Percentiles rank a stretch among this genome's conserved stretches.
phyloP scores from a whole-genome alignment of 768 basidiomycete genomes.

The Tricholoma flavovirens region DNA sequence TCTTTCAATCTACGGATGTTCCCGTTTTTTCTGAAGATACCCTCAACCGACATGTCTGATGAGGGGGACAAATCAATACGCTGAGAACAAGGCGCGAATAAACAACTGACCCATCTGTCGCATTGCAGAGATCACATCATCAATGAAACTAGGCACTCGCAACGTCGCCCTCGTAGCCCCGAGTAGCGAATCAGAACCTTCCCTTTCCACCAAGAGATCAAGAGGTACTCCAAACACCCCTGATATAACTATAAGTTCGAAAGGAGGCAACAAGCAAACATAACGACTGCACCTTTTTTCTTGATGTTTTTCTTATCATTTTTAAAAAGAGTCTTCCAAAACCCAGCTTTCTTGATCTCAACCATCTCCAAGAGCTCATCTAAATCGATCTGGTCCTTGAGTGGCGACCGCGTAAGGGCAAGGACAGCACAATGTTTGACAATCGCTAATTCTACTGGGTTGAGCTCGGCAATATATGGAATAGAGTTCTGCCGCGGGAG shows the following conservation, averaged over 20 bases:
- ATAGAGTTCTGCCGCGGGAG: conserved; percentile 71
- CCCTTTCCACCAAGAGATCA: conserved; percentile 87
- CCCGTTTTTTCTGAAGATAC: conserved; percentile 97
- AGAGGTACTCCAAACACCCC: conserved; percentile 93
- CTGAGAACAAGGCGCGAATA: neutral
- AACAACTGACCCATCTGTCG: conserved; percentile 86
- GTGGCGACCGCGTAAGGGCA: conserved; percentile 66
- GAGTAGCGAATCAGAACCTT: conserved; percentile 91
- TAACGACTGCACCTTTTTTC: conserved; percentile 62
- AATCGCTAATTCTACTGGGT: conserved; percentile 78
- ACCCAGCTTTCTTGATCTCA: conserved; percentile 87
- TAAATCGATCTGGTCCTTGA: conserved; percentile 79
- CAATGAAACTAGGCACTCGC: conserved; percentile 94
- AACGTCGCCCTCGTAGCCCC: conserved; percentile 83
- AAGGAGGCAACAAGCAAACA: neutral
- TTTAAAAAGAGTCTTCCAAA: conserved; percentile 97
- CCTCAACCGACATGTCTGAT: conserved; percentile 97
- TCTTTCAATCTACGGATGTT: conserved; percentile 93
- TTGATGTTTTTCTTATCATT: conserved; percentile 87
- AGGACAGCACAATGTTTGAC: conserved; percentile 90
- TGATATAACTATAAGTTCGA: conserved; percentile 25
- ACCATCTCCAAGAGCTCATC: conserved; percentile 93
- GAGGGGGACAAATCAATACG: neutral
- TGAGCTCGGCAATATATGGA: conserved; percentile 81
- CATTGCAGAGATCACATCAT: conserved; percentile 98